Evolutionary conservation across 176 grass and related monocot genomes (phyloP).

Genomic region (Musa troglodytarum): DNA sequence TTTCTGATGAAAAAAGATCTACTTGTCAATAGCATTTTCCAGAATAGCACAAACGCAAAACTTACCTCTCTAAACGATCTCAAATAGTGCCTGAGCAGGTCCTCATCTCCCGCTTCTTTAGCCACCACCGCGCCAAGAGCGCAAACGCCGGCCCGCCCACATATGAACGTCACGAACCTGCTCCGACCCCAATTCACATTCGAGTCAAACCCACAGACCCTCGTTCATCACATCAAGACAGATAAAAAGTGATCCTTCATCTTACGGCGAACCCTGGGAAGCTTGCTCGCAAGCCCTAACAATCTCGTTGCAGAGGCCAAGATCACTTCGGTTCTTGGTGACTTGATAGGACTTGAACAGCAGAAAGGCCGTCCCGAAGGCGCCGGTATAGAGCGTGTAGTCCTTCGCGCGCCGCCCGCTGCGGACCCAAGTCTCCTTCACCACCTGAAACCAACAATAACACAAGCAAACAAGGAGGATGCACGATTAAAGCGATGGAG

Average conservation of each 20-base stretch:
- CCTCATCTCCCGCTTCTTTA: conserved; percentile 34
- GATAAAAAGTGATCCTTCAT: conserved; percentile 6
- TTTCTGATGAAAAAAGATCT: neutral
- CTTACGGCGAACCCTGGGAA: conserved; percentile 61
- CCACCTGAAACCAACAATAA: conserved; percentile 36
- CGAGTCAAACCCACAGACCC: neutral
- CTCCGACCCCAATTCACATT: conserved; percentile 13
- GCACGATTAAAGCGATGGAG: too few species aligned
- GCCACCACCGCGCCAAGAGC: conserved; percentile 75
- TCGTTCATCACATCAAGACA: neutral
- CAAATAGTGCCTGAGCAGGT: conserved; percentile 43
- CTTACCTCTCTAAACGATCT: conserved; percentile 66
- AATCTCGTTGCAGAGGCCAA: conserved; percentile 41
- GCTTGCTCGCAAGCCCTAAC: conserved; percentile 46
- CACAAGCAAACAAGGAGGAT: neutral
- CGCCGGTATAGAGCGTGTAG: conserved; percentile 77
- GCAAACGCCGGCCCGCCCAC: conserved; percentile 67
- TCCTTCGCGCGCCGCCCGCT: conserved; percentile 36
- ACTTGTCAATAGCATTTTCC: neutral
- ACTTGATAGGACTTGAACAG: conserved; percentile 78
- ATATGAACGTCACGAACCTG: conserved; percentile 92
- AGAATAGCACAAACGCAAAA: conserved; percentile 3
- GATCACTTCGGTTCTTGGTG: conserved; percentile 44
- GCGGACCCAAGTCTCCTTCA: conserved; percentile 61
- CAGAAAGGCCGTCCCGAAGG: conserved; percentile 70